Evolutionary conservation across 164 flowering plant species (phyloP).

Genomic region (Berberis thunbergii): DNA sequence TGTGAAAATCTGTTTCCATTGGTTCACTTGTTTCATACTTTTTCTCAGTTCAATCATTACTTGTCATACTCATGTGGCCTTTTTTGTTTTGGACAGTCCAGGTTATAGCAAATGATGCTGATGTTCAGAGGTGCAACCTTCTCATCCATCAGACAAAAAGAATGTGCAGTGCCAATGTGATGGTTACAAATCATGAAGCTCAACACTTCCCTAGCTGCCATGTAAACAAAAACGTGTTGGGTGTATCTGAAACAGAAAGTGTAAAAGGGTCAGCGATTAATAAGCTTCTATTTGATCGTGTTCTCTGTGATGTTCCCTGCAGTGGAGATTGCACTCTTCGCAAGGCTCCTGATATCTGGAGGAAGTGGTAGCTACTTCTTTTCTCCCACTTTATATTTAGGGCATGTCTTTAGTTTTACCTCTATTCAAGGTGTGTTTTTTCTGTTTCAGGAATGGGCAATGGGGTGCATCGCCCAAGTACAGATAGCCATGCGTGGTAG

Average conservation of each 20-base stretch:
- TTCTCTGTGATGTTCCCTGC: conserved; percentile 96
- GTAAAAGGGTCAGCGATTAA: conserved; percentile 16
- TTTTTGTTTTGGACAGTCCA: conserved; percentile 20
- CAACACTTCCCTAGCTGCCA: conserved; percentile 91
- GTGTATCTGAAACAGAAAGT: conserved; percentile 20
- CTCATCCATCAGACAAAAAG: conserved; percentile 96
- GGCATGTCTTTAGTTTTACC: neutral
- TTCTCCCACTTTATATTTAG: neutral
- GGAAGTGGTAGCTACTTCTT: conserved; percentile 57
- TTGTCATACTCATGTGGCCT: neutral
- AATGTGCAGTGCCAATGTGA: conserved; percentile 94
- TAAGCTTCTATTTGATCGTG: conserved; percentile 85
- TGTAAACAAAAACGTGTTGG: conserved; percentile 17
- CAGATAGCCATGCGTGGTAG: conserved; percentile 90
- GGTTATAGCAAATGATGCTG: conserved; percentile 96
- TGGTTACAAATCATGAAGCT: conserved; percentile 96
- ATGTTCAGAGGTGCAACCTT: conserved; percentile 89
- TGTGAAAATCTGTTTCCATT: too few relatives aligned
- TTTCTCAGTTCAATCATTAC: neutral
- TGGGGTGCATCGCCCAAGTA: conserved; percentile 80
- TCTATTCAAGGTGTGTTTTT: neutral
- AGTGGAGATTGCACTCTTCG: conserved; percentile 99
- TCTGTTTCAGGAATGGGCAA: conserved; percentile 66
- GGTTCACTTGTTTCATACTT: neutral
- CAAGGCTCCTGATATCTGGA: conserved; percentile 98